Evolutionary conservation across 805 yeast species (phyloP).

Genomic region (Cyberlindnera mycetangii): DNA sequence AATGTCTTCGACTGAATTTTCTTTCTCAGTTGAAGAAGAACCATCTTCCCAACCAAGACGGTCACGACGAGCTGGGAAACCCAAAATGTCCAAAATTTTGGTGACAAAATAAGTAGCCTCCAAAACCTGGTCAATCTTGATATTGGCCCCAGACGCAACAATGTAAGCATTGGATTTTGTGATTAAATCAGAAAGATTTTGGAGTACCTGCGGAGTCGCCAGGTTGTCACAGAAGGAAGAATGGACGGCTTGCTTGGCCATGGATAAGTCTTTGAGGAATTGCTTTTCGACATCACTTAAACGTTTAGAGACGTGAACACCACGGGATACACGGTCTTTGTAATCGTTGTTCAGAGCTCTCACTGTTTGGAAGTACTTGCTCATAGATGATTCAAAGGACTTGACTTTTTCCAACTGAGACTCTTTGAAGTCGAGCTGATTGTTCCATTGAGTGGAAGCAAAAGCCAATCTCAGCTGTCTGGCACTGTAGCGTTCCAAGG

Average conservation of each 20-base stretch:
- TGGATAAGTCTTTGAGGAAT: slow-evolving; percentile 47
- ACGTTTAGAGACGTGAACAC: slow-evolving; percentile 60
- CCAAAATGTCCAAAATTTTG: slow-evolving; percentile 65
- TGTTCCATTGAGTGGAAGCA: slow-evolving; percentile 90
- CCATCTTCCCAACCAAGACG: slow-evolving; percentile 75
- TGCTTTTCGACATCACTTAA: slow-evolving; percentile 51
- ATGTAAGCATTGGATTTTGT: slow-evolving; percentile 73
- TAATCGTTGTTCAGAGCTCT: slow-evolving; percentile 75
- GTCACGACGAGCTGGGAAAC: slow-evolving; percentile 70
- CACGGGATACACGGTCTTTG: slow-evolving; percentile 45
- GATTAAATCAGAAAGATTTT: slow-evolving; percentile 63
- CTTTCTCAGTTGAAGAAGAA: slow-evolving; percentile 21
- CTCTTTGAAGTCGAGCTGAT: slow-evolving; percentile 88
- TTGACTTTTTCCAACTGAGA: slow-evolving; percentile 72
- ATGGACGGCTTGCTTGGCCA: slow-evolving; percentile 60
- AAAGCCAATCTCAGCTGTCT: slow-evolving; percentile 90
- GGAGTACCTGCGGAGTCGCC: slow-evolving; percentile 72
- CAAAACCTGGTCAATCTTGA: slow-evolving; percentile 63
- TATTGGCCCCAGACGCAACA: slow-evolving; percentile 44
- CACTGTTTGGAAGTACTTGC: slow-evolving; percentile 83
- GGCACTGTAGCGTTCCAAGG: slow-evolving; percentile 63
- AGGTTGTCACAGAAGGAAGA: slow-evolving; percentile 86
- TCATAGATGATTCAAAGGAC: slow-evolving; percentile 67
- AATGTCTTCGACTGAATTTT: slow-evolving; percentile 53
- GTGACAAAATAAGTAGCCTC: slow-evolving; percentile 69